Percentiles rank a stretch among this genome's conserved stretches.
Conservation (phyloP, 805 yeast species). For the Babjeviella inositovora region DNA sequence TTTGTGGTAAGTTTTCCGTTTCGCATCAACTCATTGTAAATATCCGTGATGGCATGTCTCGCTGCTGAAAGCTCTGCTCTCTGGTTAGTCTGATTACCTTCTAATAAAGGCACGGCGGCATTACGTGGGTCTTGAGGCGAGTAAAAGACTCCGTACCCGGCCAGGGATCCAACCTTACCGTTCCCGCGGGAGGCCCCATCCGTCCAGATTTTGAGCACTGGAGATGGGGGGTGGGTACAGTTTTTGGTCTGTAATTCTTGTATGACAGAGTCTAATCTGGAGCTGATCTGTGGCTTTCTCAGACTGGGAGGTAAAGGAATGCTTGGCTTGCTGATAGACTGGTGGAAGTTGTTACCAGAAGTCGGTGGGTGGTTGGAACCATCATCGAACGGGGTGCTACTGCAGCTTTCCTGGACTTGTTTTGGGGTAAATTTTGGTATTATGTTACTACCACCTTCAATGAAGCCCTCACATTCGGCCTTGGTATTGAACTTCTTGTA, state of each 20-base stretch:
- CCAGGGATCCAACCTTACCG: constrained; percentile 23
- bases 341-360: too few species aligned
- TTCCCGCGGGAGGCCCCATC: constrained; percentile 69
- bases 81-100: constrained; percentile 51
- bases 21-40: constrained; percentile 13
- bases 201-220: constrained; percentile 52
- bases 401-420: neutral
- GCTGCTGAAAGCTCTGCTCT: constrained; percentile 69
- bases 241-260: constrained; percentile 1
- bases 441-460: constrained; percentile 4
- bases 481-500: constrained; percentile 35
- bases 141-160: constrained; percentile 70
- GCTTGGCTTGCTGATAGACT: too few species aligned
- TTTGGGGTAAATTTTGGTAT: neutral
- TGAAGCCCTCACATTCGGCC: constrained; percentile 31
- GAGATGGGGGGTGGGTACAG: too few species aligned
- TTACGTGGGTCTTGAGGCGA: constrained; percentile 40
- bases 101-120: constrained; percentile 31
- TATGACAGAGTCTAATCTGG: too few species aligned
- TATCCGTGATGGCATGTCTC: constrained; percentile 28
- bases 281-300: too few species aligned
- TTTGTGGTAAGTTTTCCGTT: constrained; percentile 6
- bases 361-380: too few species aligned
- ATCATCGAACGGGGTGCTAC: too few species aligned
- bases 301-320: too few species aligned